Conservation (phyloP, 371 early-diverging fungal species). For the Mucor circinelloides region DNA sequence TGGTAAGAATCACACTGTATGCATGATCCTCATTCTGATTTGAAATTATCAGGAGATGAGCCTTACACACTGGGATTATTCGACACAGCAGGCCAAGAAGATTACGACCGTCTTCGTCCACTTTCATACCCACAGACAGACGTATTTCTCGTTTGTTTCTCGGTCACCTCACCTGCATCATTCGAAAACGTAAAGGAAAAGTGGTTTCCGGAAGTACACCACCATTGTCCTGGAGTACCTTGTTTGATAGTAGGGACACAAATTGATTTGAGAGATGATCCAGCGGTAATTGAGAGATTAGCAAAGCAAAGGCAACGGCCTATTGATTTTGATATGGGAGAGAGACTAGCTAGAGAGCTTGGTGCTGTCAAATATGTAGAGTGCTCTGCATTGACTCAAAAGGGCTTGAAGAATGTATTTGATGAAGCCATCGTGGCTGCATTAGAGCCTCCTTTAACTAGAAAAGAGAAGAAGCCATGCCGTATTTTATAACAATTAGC, state of each 20-base stretch:
- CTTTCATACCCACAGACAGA: constrained; percentile 94
- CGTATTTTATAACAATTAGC: constrained; percentile 65
- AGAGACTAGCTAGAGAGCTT: constrained; percentile 84
- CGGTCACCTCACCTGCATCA: constrained; percentile 93
- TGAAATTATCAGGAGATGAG: constrained; percentile 62
- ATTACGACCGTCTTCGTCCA: constrained; percentile 97
- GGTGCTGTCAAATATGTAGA: constrained; percentile 97
- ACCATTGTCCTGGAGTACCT: constrained; percentile 97
- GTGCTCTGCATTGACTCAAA: constrained; percentile 96
- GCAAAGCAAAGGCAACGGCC: constrained; percentile 84
- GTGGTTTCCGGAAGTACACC: constrained; percentile 93
- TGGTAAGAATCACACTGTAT: constrained; percentile 44
- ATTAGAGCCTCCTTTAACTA: constrained; percentile 87
- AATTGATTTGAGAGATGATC: constrained; percentile 93
- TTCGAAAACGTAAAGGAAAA: constrained; percentile 91
- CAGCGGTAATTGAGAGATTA: constrained; percentile 78
- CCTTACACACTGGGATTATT: constrained; percentile 92
- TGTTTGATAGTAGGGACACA: constrained; percentile 97
- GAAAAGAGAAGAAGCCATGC: constrained; percentile 76
- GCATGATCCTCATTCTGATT: too few species aligned
- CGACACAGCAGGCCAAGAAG: constrained; percentile 98
- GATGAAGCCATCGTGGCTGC: constrained; percentile 99
- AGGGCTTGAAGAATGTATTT: constrained; percentile 97
- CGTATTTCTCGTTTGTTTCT: constrained; percentile 96
- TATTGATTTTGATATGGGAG: constrained; percentile 81